Conservation (phyloP, 2,329 filamentous ascomycete genomes). For the Xylariomycetidae sp. region DNA sequence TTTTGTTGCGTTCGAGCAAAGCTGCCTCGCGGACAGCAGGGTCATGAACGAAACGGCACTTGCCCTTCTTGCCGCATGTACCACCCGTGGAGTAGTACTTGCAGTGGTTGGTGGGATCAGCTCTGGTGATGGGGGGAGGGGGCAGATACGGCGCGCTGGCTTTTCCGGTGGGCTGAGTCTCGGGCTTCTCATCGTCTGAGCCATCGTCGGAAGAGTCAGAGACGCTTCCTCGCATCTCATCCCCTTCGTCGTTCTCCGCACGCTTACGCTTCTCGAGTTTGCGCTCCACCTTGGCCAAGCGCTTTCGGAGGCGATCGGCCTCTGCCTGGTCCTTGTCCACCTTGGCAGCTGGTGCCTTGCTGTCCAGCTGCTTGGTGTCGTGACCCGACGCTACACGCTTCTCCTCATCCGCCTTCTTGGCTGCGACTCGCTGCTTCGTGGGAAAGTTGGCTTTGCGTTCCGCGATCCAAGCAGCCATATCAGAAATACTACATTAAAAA, state of each 20-base stretch:
- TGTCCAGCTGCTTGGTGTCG: slow-evolving; percentile 31
- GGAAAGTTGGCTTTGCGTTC: slow-evolving; percentile 78
- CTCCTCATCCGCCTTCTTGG: slow-evolving; percentile 53
- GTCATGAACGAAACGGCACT: slow-evolving; percentile 68
- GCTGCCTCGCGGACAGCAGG: slow-evolving; percentile 56
- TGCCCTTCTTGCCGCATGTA: slow-evolving; percentile 66
- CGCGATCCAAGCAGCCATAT: slow-evolving; percentile 73
- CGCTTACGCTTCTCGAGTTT: slow-evolving; percentile 61
- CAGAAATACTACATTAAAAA: slow-evolving; percentile 53
- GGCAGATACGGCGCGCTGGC: slow-evolving; percentile 28
- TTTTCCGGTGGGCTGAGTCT: slow-evolving; percentile 48
- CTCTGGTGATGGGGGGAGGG: slow-evolving; percentile 44
- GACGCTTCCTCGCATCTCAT: slow-evolving; percentile 49
- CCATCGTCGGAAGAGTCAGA: slow-evolving; percentile 38
- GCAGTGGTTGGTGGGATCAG: slow-evolving; percentile 60
- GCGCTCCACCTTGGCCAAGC: slow-evolving; percentile 65
- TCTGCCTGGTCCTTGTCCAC: slow-evolving; percentile 38
- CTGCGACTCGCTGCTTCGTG: slow-evolving; percentile 63
- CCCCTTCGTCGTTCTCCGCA: slow-evolving; percentile 60
- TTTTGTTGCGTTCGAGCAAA: slow-evolving; percentile 56
- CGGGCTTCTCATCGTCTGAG: slow-evolving; percentile 54
- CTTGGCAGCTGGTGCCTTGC: slow-evolving; percentile 41
- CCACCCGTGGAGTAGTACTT: slow-evolving; percentile 66
- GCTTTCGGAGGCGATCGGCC: slow-evolving; percentile 56
- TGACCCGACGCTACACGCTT: slow-evolving; percentile 18